Evolutionary conservation across 1,284 basidiomycete species (phyloP).

Genomic region (Termitomyces sp.): DNA sequence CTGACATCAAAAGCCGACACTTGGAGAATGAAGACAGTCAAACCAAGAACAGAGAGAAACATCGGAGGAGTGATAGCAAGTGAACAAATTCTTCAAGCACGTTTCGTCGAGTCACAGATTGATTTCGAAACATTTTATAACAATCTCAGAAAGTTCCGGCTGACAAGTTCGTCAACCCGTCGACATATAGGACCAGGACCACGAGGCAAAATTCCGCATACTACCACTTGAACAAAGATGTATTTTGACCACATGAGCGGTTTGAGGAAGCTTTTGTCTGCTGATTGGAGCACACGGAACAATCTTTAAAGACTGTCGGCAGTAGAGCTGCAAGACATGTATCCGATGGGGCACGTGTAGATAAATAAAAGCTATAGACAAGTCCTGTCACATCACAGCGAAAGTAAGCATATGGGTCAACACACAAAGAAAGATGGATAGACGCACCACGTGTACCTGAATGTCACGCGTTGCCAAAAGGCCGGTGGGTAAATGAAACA

Average conservation of each 20-base stretch:
- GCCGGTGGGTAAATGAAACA: neutral
- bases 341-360: neutral
- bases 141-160: neutral
- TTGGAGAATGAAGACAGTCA: constrained; percentile 15
- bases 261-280: constrained; percentile 1
- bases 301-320: neutral
- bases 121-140: neutral
- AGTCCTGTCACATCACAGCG: neutral
- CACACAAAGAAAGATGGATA: neutral
- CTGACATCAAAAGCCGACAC: constrained; percentile 45
- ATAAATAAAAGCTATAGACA: neutral
- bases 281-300: constrained; percentile 1
- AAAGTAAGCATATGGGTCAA: no score
- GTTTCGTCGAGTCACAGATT: neutral
- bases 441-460: constrained; percentile 16
- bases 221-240: neutral
- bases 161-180: neutral
- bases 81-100: neutral
- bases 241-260: constrained; percentile 3
- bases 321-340: neutral
- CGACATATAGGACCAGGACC: neutral
- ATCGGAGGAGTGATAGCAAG: neutral
- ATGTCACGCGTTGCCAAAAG: constrained; percentile 8
- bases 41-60: constrained; percentile 15
- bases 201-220: neutral